Conservation (phyloP, 2,329 filamentous ascomycete genomes). For the Penicillium brevicompactum region DNA sequence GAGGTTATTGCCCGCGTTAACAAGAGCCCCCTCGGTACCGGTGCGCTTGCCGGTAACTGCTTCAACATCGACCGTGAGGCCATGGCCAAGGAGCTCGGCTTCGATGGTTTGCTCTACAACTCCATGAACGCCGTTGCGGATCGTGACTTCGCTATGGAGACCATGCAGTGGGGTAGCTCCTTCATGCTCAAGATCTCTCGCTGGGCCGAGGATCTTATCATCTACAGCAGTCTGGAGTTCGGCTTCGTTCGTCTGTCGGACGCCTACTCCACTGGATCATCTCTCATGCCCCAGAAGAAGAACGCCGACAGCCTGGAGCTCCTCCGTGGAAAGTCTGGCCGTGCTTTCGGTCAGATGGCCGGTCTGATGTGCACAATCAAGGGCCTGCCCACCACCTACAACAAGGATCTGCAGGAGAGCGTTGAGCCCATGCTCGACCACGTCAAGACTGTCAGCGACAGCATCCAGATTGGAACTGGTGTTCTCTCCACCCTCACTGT, state of each 20-base stretch:
- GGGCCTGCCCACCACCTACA: slow-evolving; percentile 79
- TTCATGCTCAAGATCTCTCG: slow-evolving; percentile 79
- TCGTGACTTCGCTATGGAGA: slow-evolving; percentile 81
- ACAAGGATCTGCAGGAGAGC: slow-evolving; percentile 89
- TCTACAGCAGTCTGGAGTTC: slow-evolving; percentile 77
- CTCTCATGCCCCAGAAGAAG: slow-evolving; percentile 83
- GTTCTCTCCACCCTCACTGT: slow-evolving; percentile 73
- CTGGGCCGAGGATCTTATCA: slow-evolving; percentile 84
- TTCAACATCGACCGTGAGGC: slow-evolving; percentile 79
- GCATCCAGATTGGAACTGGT: slow-evolving; percentile 78
- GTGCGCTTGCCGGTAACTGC: slow-evolving; percentile 78
- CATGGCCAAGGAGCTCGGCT: slow-evolving; percentile 79
- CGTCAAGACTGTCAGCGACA: slow-evolving; percentile 79
- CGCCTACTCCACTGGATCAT: slow-evolving; percentile 76
- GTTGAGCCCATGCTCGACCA: slow-evolving; percentile 84
- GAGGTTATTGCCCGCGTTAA: slow-evolving; percentile 77
- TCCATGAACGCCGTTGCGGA: slow-evolving; percentile 75
- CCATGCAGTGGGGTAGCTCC: slow-evolving; percentile 76
- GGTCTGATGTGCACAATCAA: slow-evolving; percentile 76
- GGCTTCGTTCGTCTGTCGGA: slow-evolving; percentile 75
- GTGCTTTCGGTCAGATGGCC: slow-evolving; percentile 78
- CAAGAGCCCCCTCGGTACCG: slow-evolving; percentile 68
- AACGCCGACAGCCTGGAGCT: slow-evolving; percentile 74
- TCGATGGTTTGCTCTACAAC: slow-evolving; percentile 74
- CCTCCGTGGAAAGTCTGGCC: slow-evolving; percentile 74